phyloP scores from a whole-genome alignment of 2,329 filamentous ascomycete species.

The Phyllosticta paracitricarpa region DNA sequence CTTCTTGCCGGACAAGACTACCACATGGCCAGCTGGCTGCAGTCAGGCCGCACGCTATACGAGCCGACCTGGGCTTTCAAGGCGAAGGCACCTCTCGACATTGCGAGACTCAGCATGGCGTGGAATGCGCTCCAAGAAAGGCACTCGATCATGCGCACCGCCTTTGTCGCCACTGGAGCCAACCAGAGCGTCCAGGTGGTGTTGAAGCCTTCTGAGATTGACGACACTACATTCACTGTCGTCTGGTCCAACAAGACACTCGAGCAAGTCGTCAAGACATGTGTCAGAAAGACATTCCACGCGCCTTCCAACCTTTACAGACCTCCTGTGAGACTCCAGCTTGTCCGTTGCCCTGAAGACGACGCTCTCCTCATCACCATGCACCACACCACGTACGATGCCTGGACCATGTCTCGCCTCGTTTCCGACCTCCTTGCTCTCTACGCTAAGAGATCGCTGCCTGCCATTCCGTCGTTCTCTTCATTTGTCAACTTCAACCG shows the following conservation, averaged over 20 bases:
- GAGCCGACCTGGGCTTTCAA: conserved; percentile 10
- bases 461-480: conserved; percentile 2
- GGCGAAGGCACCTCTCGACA: conserved; percentile 14
- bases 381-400: conserved; percentile 29
- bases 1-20: conserved; percentile 9
- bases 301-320: conserved; percentile 21
- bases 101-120: conserved; percentile 17
- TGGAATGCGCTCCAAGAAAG: conserved; percentile 23
- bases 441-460: conserved; percentile 14
- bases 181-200: conserved; percentile 22
- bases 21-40: conserved; percentile 7
- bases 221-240: conserved; percentile 16
- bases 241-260: conserved; percentile 12
- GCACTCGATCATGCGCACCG: conserved; percentile 25
- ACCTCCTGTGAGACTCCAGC: conserved; percentile 22
- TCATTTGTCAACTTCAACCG: conserved; percentile 17
- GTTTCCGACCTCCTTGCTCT: conserved; percentile 21
- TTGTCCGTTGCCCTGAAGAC: conserved; percentile 17
- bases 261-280: conserved; percentile 13
- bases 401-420: conserved; percentile 26
- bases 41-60: conserved; percentile 4
- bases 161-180: conserved; percentile 20
- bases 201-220: conserved; percentile 15
- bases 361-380: conserved; percentile 24
- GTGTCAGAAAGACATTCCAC: conserved; percentile 16